Conservation (phyloP, 371 early-diverging fungal species). For the Mucor indicus region DNA sequence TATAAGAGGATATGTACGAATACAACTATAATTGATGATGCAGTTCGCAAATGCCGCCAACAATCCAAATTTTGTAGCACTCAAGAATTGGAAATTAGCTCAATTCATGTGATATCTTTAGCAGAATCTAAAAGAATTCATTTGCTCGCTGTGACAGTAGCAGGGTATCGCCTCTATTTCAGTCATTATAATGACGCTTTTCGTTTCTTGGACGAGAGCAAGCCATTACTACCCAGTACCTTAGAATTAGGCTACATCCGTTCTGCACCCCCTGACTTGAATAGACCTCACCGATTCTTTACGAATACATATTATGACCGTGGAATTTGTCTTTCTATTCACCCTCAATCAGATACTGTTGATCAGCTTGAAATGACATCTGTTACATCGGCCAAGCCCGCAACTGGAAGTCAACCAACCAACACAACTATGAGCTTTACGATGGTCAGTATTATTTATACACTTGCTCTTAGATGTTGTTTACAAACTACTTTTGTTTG, state of each 20-base stretch:
- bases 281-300: neutral
- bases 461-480: too few species aligned
- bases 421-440: too few species aligned
- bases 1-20: conserved; percentile 37
- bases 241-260: conserved; percentile 73
- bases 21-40: conserved; percentile 45
- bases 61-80: conserved; percentile 33
- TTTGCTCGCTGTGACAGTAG: conserved; percentile 68
- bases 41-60: conserved; percentile 48
- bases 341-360: conserved; percentile 18
- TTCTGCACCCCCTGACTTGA: conserved; percentile 48
- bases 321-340: conserved; percentile 12
- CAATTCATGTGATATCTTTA: conserved; percentile 63
- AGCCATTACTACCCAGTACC: conserved; percentile 50
- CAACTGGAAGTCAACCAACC: neutral
- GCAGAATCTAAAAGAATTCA: conserved; percentile 62
- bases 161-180: conserved; percentile 77
- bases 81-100: conserved; percentile 50
- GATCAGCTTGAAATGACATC: conserved; percentile 63
- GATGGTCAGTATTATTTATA: too few species aligned
- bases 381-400: conserved; percentile 30
- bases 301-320: conserved; percentile 11
- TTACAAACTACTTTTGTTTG: too few species aligned
- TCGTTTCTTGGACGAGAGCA: neutral
- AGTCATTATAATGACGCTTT: conserved; percentile 37